These are phyloP conservation scores for Plenodomus lindquistii DNA, from an alignment of 2,329 filamentous ascomycete species.

Conservation along the genomic window DNA sequence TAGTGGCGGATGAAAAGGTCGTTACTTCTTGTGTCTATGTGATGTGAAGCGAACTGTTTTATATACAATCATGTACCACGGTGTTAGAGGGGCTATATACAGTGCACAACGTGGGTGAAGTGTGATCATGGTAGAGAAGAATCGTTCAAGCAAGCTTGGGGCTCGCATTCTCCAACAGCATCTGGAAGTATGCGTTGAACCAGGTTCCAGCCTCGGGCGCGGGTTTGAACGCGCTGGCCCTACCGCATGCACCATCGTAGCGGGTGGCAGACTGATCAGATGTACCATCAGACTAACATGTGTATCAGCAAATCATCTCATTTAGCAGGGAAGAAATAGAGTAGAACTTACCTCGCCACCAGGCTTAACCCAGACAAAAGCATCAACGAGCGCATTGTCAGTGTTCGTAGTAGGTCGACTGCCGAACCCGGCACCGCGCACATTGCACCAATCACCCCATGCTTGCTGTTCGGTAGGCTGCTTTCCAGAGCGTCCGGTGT, in stretches of 20 bases:
- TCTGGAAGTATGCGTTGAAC: conserved; percentile 58
- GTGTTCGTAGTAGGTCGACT: conserved; percentile 66
- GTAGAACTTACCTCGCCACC: conserved; percentile 52
- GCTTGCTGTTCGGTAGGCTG: conserved; percentile 59
- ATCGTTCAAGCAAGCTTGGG: conserved; percentile 26
- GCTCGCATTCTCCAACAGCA: conserved; percentile 41
- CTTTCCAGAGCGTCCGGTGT: conserved; percentile 62
- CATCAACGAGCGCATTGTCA: conserved; percentile 62
- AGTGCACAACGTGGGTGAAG: too few relatives aligned
- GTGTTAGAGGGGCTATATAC: too few relatives aligned
- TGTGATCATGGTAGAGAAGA: too few relatives aligned
- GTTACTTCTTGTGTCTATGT: too few relatives aligned
- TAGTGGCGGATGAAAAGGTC: too few relatives aligned
- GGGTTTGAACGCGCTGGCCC: conserved; percentile 60
- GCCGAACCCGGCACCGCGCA: conserved; percentile 66
- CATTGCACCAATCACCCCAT: conserved; percentile 73
- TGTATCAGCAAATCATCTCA: not conserved
- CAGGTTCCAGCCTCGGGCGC: conserved; percentile 72
- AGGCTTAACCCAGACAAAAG: conserved; percentile 73
- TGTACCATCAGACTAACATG: conserved; percentile 49
- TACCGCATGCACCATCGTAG: conserved; percentile 61
- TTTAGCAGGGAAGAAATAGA: not conserved
- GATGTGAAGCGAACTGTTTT: too few relatives aligned
- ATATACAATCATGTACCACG: too few relatives aligned
- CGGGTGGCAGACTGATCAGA: conserved; percentile 48